phyloP scores from a whole-genome alignment of 208 protist species.

The Trypanosoma conorhini region DNA sequence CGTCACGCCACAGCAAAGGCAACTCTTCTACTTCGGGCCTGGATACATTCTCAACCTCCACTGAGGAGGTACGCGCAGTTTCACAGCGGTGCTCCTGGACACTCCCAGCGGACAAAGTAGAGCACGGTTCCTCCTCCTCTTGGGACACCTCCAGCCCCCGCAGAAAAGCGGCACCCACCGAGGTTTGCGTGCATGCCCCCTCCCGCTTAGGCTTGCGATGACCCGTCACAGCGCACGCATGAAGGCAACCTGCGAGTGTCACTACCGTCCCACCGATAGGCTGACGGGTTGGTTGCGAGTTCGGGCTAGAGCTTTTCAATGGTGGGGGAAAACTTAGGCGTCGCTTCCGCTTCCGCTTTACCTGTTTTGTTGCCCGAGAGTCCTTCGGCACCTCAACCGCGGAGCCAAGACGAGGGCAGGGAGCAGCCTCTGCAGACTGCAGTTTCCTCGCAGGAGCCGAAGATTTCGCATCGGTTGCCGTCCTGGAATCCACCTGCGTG shows the following conservation, averaged over 20 bases:
- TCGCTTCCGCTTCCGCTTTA: constrained; percentile 6
- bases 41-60: neutral
- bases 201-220: constrained; percentile 3
- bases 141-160: neutral
- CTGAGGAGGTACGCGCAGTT: neutral
- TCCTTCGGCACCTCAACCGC: neutral
- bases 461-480: neutral
- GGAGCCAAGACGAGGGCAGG: neutral
- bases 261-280: neutral
- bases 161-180: neutral
- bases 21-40: neutral
- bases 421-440: neutral
- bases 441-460: neutral
- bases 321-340: constrained; percentile 13
- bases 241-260: constrained; percentile 17
- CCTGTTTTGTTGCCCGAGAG: neutral
- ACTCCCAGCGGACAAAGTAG: neutral
- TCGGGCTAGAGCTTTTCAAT: constrained; percentile 3
- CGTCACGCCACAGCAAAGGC: neutral
- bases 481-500: neutral
- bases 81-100: neutral
- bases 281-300: neutral
- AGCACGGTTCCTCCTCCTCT: neutral
- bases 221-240: constrained; percentile 1
- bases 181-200: neutral